Conservation (phyloP, 345 rosid genomes). For the Aquilaria yunnanensis region DNA sequence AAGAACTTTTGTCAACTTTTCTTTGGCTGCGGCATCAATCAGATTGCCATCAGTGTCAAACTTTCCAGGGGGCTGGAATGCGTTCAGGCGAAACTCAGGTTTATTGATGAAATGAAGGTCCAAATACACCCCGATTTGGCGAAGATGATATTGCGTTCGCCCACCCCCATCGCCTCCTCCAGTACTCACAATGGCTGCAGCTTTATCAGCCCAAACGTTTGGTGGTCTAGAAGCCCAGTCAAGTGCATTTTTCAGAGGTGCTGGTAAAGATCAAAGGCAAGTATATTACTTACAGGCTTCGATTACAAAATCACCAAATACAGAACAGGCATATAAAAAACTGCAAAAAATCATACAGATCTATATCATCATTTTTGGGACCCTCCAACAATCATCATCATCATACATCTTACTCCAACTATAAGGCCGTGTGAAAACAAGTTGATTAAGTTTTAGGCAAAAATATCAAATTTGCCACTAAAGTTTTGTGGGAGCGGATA, state of each 20-base stretch:
- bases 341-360: no score
- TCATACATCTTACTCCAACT: no score
- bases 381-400: no score
- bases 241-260: conserved; percentile 70
- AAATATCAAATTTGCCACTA: no score
- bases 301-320: conserved; percentile 1
- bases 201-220: conserved; percentile 67
- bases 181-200: conserved; percentile 65
- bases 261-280: conserved; percentile 18
- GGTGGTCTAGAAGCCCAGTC: conserved; percentile 80
- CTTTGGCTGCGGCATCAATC: conserved; percentile 43
- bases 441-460: no score
- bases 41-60: conserved; percentile 64
- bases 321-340: neutral
- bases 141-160: conserved; percentile 63
- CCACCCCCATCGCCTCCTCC: conserved; percentile 56
- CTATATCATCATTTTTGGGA: no score
- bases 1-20: conserved; percentile 46
- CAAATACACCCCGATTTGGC: conserved; percentile 69
- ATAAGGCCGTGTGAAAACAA: no score
- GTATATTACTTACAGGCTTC: neutral
- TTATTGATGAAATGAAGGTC: conserved; percentile 85
- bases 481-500: no score
- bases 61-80: conserved; percentile 67
- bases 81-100: conserved; percentile 62